Base-by-base conservation (phyloP, 1,284 basidiomycete genomes). In the Salmacisia buchloeana region DNA sequence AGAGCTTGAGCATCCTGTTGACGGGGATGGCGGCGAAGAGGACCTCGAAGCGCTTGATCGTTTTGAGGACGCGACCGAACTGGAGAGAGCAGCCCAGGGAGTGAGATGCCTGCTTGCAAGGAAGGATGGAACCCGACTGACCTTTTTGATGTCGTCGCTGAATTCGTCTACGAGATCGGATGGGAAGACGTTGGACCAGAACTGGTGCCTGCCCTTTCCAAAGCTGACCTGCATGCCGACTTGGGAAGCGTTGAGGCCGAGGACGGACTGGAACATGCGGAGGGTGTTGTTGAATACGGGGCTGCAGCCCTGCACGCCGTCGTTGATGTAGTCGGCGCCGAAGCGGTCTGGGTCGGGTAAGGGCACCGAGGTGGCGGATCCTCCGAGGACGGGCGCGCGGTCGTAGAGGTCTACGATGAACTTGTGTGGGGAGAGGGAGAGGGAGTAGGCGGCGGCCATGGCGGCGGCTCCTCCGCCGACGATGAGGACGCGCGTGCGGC, bases 171-270 rank as follows among this genome's bases (percentile, higher is more conserved):
- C 69, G 15, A 76, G 65, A 56, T 76, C 67, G 2, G 68, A 71
- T n/a, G 74, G 74, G 38, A 74, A 76, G 21, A 76, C 71, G 63
- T 76, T 76, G 58, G 35, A 45, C 74, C 74, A 76, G 60, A 76
- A 76, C 1, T 67, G 56, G 4, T 72, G 67, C 38, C 70, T 69
- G 29, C 74, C 73, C 63, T 76, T 75, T 7, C 74, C 74, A 35
- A 76, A 76, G n/a, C 65, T 69, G 64, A 76, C 73, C 58, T 76
- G 74, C 70, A 76, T 66, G 7, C 69, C 73, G 5, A 76, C 73
- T 57, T 76, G 67, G 25, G 66, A 66, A 2, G 71, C 68, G 56
- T 66, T 63, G 65, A 74, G 72, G 27, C 74, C 74, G 3, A 76
- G 68, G 4, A 68, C 63, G n/a, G 64, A 57, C 49, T 76, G 70